Evolutionary conservation across 176 grass and related monocot genomes (phyloP), one percentile per base, ranked within the genome.

Genomic region (Cocos nucifera): DNA sequence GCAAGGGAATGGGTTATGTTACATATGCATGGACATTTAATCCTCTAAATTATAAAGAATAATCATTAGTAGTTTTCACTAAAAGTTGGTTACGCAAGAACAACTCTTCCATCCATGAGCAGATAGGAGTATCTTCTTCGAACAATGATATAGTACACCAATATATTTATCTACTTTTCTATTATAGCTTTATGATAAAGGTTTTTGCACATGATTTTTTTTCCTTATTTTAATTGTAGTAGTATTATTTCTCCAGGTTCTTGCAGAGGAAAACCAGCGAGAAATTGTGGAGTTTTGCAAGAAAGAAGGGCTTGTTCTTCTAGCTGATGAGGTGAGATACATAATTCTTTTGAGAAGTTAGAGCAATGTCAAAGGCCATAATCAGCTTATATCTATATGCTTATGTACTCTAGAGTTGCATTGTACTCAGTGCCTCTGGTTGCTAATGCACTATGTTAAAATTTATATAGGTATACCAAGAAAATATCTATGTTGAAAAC

Each of bases 221-320:
- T 54, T 68, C 27, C 49, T 30, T 28, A 95, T 44, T 44, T 3
- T 44, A 3, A 44, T 44, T 44, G 10, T 12, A 12, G 10, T 44
- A 44, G 8, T 44, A 12, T 44, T 44, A 44, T 65, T 39, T 72
- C 28, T 49, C 26, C 39, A 95, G 90, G 86, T 87, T 77, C 90
- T 95, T 55, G 67, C 70, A 50, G 90, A 95, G 60, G 90, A 95
- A 82, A 95, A 90, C 56, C 86, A 90, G 70, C 82, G 59, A 61
- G 73, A 90, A 63, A 84, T 95, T 76, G 86, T 95, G 8, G 80
- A 95, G 71, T 95, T 95, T 62, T 95, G 90, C 67, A 95, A 90
- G 77, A 90, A 86, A 14, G 86, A 90, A 95, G 77, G 86, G 22
- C 83, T 95, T 69, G 86, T 95, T 84, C 83, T 95, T 80, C 77